These are phyloP conservation scores for Neofusicoccum ribis DNA, from an alignment of 2,329 filamentous ascomycete species.

Conservation along the genomic window DNA sequence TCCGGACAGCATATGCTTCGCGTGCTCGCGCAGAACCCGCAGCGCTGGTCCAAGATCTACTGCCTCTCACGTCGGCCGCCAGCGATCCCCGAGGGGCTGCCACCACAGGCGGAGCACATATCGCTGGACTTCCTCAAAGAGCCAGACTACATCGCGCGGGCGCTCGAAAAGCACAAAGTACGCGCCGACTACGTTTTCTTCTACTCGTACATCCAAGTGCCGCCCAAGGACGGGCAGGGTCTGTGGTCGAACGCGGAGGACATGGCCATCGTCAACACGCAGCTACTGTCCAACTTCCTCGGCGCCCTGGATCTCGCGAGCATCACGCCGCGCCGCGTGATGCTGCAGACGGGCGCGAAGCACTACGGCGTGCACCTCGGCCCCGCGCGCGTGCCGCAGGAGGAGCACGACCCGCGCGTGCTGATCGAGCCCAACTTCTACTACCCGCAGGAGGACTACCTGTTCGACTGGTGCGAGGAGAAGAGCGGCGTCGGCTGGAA, in stretches of 20 bases:
- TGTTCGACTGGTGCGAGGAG: constrained; percentile 45
- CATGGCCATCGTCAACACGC: constrained; percentile 49
- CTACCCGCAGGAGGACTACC: constrained; percentile 54
- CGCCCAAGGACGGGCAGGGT: constrained; percentile 45
- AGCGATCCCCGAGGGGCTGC: constrained; percentile 34
- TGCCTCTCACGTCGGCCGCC: constrained; percentile 51
- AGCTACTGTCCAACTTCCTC: constrained; percentile 52
- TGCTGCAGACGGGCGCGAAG: constrained; percentile 56
- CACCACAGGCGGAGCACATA: constrained; percentile 45
- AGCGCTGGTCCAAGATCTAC: constrained; percentile 56
- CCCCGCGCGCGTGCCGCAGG: constrained; percentile 43
- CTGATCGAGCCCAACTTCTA: constrained; percentile 55
- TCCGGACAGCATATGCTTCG: constrained; percentile 54
- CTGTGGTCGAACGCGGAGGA: constrained; percentile 55
- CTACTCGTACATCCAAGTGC: constrained; percentile 56
- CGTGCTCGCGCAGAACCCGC: constrained; percentile 47
- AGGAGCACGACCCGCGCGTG: constrained; percentile 49
- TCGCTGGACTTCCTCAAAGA: constrained; percentile 43
- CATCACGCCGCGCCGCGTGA: constrained; percentile 48
- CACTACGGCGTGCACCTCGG: constrained; percentile 55
- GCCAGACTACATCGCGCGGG: constrained; percentile 38
- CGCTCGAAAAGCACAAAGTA: constrained; percentile 36
- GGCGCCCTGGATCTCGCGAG: constrained; percentile 43
- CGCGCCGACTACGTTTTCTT: constrained; percentile 52
- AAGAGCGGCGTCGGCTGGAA: constrained; percentile 44